Conservation (phyloP, 2,329 filamentous ascomycete genomes). For the Cladosporium sp. region DNA sequence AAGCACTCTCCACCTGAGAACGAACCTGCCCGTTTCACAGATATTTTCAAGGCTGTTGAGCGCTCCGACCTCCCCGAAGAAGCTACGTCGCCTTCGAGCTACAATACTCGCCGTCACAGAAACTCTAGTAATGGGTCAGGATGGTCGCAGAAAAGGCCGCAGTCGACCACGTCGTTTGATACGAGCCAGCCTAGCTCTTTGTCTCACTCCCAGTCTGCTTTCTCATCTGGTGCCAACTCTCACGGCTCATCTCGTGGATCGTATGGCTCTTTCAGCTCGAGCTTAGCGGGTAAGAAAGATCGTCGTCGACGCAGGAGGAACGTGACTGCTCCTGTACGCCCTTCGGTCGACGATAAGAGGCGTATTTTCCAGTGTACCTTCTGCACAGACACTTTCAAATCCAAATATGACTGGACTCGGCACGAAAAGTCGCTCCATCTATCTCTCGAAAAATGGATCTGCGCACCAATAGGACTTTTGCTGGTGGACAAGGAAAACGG, state of each 20-base stretch:
- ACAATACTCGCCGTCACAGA: constrained; percentile 38
- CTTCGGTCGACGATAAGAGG: constrained; percentile 35
- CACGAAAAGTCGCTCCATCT: constrained; percentile 63
- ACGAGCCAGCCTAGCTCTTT: constrained; percentile 35
- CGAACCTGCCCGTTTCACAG: constrained; percentile 61
- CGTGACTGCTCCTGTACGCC: constrained; percentile 19
- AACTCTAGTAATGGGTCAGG: constrained; percentile 48
- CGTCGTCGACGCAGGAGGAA: constrained; percentile 47
- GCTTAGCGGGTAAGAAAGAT: constrained; percentile 53
- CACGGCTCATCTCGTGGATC: constrained; percentile 55
- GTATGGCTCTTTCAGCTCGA: constrained; percentile 46
- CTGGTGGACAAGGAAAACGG: constrained; percentile 56
- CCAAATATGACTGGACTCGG: constrained; percentile 59
- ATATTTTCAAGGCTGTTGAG: constrained; percentile 59
- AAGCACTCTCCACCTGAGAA: constrained; percentile 65
- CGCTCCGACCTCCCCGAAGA: constrained; percentile 27
- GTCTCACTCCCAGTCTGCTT: constrained; percentile 30
- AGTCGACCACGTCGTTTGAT: constrained; percentile 52
- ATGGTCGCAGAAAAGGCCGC: constrained; percentile 49
- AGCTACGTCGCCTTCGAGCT: constrained; percentile 31
- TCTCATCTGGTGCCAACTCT: constrained; percentile 49
- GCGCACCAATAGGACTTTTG: constrained; percentile 55
- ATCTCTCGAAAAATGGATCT: constrained; percentile 63
- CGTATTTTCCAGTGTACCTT: constrained; percentile 57
- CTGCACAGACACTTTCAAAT: constrained; percentile 53